These are phyloP conservation scores for Lipomyces chichibuensis DNA, from an alignment of 805 yeast genomes.

Conservation along the genomic window DNA sequence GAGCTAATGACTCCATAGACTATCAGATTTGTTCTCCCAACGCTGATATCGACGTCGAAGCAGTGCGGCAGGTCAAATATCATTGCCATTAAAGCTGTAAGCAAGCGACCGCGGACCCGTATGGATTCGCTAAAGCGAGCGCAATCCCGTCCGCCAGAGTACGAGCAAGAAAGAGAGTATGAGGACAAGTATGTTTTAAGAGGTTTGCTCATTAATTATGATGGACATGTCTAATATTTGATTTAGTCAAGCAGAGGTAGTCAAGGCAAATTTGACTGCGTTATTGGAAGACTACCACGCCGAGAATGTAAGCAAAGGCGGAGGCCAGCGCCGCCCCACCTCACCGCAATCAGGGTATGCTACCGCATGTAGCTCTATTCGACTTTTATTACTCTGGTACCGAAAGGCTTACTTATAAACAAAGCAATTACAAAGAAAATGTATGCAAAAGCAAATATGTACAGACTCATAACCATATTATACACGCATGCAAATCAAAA, in stretches of 20 bases:
- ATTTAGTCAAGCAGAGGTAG: conserved; percentile 18
- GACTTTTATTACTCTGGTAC: not conserved
- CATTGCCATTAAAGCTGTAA: conserved; percentile 15
- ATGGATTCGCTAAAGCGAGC: conserved; percentile 28
- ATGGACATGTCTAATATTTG: not conserved
- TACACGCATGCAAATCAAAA: not conserved
- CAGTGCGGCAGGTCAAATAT: conserved; percentile 24
- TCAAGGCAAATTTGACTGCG: not conserved
- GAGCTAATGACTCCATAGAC: not conserved
- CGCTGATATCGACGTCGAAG: conserved; percentile 15
- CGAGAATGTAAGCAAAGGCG: too few relatives aligned
- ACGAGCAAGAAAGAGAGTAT: not conserved
- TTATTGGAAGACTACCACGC: conserved; percentile 7
- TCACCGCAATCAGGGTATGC: too few relatives aligned
- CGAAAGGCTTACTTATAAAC: too few relatives aligned
- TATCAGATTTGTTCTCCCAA: conserved; percentile 17
- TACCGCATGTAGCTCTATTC: too few relatives aligned
- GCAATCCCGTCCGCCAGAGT: conserved; percentile 3
- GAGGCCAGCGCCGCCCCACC: too few relatives aligned
- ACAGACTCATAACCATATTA: not conserved
- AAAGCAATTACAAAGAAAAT: too few relatives aligned
- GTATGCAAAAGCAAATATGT: not conserved
- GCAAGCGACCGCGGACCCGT: conserved; percentile 19
- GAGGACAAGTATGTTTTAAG: not conserved
- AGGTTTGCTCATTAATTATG: not conserved